These are phyloP conservation scores for Wickerhamiella brachini DNA, from an alignment of 805 yeast species.

Conservation along the genomic window DNA sequence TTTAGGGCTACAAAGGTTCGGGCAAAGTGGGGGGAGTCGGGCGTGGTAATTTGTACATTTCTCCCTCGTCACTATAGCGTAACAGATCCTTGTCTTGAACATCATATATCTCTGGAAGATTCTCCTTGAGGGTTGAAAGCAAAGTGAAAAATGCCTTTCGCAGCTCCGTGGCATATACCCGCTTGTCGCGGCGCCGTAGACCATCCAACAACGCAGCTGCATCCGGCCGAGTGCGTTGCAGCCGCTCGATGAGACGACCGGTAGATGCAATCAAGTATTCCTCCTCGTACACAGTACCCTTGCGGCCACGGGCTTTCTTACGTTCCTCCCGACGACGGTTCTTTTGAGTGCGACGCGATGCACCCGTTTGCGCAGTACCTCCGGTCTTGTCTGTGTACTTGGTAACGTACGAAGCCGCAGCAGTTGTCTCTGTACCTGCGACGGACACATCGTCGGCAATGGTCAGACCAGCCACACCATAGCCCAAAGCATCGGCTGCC, in stretches of 20 bases:
- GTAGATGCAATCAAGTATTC: constrained; percentile 82
- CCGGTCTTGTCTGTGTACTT: constrained; percentile 92
- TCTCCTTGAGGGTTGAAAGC: constrained; percentile 38
- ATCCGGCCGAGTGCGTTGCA: constrained; percentile 61
- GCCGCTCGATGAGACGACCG: constrained; percentile 74
- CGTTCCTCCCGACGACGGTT: constrained; percentile 91
- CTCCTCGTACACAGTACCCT: constrained; percentile 95
- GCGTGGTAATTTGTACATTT: constrained; percentile 47
- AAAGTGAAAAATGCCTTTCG: constrained; percentile 55
- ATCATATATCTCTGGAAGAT: constrained; percentile 61
- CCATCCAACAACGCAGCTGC: constrained; percentile 63
- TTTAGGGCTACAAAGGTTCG: background rate
- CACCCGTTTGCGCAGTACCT: constrained; percentile 95
- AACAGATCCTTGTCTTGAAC: constrained; percentile 79
- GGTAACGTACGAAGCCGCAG: constrained; percentile 85
- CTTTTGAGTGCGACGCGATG: constrained; percentile 81
- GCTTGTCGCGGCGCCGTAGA: constrained; percentile 53
- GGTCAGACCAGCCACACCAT: constrained; percentile 52
- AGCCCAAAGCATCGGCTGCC: constrained; percentile 69
- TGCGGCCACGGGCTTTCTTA: constrained; percentile 91
- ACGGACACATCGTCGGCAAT: constrained; percentile 88
- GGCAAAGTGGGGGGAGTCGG: constrained; percentile 15
- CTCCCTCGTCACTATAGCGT: constrained; percentile 79
- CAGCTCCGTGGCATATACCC: constrained; percentile 69
- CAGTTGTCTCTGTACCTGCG: constrained; percentile 88